Evolutionary conservation across 441 rosid species (phyloP), one percentile per base, ranked within the genome.

Genomic region (Erodium texanum): DNA sequence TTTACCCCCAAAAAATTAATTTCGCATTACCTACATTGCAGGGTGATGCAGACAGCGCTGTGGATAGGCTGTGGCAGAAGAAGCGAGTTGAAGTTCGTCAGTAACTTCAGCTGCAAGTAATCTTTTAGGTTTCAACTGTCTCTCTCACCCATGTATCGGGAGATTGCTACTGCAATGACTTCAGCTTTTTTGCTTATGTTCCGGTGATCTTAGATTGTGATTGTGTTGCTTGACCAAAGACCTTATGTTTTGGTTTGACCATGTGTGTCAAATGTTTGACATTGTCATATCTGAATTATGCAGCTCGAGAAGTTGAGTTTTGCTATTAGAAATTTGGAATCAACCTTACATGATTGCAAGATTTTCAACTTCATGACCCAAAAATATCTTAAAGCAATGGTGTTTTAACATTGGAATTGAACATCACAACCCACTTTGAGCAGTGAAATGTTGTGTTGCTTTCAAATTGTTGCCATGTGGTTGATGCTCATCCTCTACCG

Each of bases 41-140:
- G 58, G 58, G 58, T 2, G 58, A 50, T n/a, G 58, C 58, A 5
- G 58, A 50, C 58, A 50, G 58, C 4, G 58, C 58, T 6, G 58
- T 50, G 58, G 58, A 50, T 14, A 50, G 58, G 9, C 58, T 50
- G 20, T 50, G 58, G 58, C 58, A 50, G 58, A 50, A 50, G 58
- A 50, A 50, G 58, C 19, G 58, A 5, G 58, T 50, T 50, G 58
- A 50, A n/a, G 58, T 15, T n/a, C 58, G 58, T 16, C 58, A 50
- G 58, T 50, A 50, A 50, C 58, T 50, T 50, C 58, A 50, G 58
- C 20, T 16, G 19, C 38, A 50, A 8, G 20, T 50, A 15, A 5
- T 50, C 58, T 34, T 34, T 34, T 1, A 34, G 38, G 10, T 34
- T 34, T 34, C 38, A 34, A 34, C 9, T 5, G 38, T 7, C 38